phyloP scores from a whole-genome alignment of 495 filamentous ascomycete species.

The Xylaria bambusicola region DNA sequence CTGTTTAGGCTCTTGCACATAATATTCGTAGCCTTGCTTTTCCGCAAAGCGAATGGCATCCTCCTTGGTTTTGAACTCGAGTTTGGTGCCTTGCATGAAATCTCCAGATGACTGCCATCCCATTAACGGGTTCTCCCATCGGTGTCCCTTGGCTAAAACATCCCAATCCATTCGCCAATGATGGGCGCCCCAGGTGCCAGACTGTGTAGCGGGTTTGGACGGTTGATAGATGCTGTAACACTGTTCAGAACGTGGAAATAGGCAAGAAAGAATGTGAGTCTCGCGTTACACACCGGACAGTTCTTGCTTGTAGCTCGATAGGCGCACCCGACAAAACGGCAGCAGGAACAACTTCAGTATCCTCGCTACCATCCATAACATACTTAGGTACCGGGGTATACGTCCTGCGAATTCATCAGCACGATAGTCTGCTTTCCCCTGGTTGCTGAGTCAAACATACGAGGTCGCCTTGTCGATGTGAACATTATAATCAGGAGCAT shows the following conservation, averaged over 20 bases:
- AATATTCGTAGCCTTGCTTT: conserved; percentile 99
- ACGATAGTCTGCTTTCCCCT: neutral
- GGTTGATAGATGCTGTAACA: conserved; percentile 80
- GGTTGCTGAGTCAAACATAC: conserved; percentile 45
- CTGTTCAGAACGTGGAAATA: conserved; percentile 21
- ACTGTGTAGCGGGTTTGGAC: conserved; percentile 90
- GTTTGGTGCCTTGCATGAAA: conserved; percentile 83
- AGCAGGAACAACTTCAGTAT: conserved; percentile 70
- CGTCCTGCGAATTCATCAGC: conserved; percentile 50
- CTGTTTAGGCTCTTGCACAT: conserved; percentile 94
- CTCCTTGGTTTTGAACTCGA: conserved; percentile 92
- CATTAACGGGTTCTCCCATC: conserved; percentile 98
- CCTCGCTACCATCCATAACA: conserved; percentile 88
- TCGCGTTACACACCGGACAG: conserved; percentile 69
- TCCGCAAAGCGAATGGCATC: conserved; percentile 93
- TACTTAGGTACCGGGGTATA: conserved; percentile 88
- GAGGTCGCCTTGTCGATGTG: conserved; percentile 79
- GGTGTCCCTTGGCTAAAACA: conserved; percentile 76
- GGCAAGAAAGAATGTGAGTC: neutral
- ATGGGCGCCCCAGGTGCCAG: conserved; percentile 76
- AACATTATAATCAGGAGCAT: conserved; percentile 78
- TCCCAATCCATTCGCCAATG: conserved; percentile 99
- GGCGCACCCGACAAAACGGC: conserved; percentile 91
- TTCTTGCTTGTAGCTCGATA: conserved; percentile 87
- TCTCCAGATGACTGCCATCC: conserved; percentile 98